Evolutionary conservation across 768 basidiomycete species (phyloP).

Genomic region (Polyporus arcularius): DNA sequence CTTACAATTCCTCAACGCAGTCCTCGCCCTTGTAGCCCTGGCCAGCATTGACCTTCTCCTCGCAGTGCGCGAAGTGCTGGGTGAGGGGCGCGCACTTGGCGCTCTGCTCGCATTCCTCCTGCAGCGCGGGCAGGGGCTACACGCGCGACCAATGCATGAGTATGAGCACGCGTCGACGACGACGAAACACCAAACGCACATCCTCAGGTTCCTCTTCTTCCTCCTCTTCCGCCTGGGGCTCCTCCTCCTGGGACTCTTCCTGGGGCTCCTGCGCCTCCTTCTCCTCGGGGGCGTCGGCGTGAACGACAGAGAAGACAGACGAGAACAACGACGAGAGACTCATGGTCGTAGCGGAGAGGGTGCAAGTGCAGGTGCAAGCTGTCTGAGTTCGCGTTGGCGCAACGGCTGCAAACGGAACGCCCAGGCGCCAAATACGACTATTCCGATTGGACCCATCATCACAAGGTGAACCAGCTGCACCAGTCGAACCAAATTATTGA

Average conservation of each 20-base stretch:
- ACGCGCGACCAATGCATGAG: background rate
- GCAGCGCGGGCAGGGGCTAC: slow-evolving; percentile 68
- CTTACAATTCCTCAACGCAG: slow-evolving; percentile 83
- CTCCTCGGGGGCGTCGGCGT: slow-evolving; percentile 43
- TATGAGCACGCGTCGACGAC: background rate
- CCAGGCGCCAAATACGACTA: background rate
- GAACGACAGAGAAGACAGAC: slow-evolving; percentile 40
- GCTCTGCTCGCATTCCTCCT: slow-evolving; percentile 73
- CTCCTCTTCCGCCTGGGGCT: slow-evolving; percentile 41
- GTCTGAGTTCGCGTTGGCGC: background rate
- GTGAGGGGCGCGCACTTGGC: slow-evolving; percentile 66
- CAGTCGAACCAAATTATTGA: background rate
- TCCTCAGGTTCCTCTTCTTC: slow-evolving; percentile 76
- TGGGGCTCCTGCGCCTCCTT: slow-evolving; percentile 40
- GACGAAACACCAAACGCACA: slow-evolving; percentile 46
- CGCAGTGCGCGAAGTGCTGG: slow-evolving; percentile 88
- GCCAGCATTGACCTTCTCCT: slow-evolving; percentile 82
- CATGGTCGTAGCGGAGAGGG: slow-evolving; percentile 28
- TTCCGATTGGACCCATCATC: background rate
- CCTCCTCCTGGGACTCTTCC: slow-evolving; percentile 33
- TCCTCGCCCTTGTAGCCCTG: slow-evolving; percentile 89
- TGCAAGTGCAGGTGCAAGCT: background rate
- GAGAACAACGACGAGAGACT: slow-evolving; percentile 47
- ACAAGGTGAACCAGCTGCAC: background rate
- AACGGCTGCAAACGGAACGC: background rate